Conservation (phyloP, 1,284 basidiomycete species). For the Rhodotorula mucilaginosa region DNA sequence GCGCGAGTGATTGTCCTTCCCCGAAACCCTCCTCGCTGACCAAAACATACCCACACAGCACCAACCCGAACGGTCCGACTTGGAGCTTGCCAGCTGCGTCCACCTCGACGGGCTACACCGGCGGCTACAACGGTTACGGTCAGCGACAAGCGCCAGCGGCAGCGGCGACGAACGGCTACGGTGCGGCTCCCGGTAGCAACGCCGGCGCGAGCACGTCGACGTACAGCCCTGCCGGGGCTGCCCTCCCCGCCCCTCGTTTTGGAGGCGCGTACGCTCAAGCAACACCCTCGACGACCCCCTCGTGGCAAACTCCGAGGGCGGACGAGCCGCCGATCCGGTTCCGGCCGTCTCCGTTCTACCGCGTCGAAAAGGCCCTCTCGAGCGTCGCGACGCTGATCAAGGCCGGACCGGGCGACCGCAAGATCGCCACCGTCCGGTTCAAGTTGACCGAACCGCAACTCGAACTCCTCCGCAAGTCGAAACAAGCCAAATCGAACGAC, state of each 20-base stretch:
- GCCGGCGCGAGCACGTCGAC: neutral
- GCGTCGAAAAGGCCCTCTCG: conserved; percentile 64
- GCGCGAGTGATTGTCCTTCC: neutral
- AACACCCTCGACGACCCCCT: conserved; percentile 31
- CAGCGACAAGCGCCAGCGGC: neutral
- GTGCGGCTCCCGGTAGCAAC: neutral
- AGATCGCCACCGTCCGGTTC: conserved; percentile 62
- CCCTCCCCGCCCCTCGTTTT: conserved; percentile 18
- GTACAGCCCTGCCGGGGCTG: neutral
- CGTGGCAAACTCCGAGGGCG: conserved; percentile 8
- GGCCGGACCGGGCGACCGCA: conserved; percentile 68
- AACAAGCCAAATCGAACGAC: conserved; percentile 53
- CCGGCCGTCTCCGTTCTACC: conserved; percentile 74
- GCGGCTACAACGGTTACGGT: neutral
- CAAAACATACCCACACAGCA: neutral
- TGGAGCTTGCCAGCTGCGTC: neutral
- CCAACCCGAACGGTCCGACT: neutral
- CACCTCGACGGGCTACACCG: neutral
- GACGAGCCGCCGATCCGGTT: conserved; percentile 60
- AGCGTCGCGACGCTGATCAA: conserved; percentile 69
- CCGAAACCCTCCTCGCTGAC: neutral
- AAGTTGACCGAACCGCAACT: conserved; percentile 63
- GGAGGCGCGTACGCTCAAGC: neutral
- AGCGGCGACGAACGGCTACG: conserved; percentile 1
- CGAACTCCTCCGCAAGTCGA: conserved; percentile 55